Evolutionary conservation across 2,329 filamentous ascomycete species (phyloP).

Genomic region (Fusarium floridanum): DNA sequence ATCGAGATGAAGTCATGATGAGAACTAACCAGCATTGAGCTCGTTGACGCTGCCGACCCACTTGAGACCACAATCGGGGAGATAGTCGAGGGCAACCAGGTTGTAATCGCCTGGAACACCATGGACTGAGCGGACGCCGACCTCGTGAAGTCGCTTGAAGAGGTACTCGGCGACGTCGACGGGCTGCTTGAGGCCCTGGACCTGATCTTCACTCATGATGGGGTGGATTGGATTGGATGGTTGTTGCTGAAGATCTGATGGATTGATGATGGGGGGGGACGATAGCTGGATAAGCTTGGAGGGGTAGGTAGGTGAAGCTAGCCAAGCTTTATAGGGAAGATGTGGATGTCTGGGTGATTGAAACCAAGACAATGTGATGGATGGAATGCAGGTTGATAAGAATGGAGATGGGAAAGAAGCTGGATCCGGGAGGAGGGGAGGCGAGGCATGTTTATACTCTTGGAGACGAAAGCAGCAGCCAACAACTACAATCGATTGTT

Average conservation of each 20-base stretch:
- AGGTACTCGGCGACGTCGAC: conserved; percentile 76
- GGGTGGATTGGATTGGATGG: conserved; percentile 12
- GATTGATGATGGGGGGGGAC: not conserved
- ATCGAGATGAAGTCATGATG: conserved; percentile 28
- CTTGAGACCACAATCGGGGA: conserved; percentile 68
- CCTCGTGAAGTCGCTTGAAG: conserved; percentile 72
- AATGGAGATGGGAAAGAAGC: conserved; percentile 36
- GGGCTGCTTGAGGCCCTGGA: conserved; percentile 59
- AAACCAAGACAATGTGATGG: conserved; percentile 38
- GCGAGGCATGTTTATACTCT: conserved; percentile 43
- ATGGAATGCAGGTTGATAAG: conserved; percentile 34
- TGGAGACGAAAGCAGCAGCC: conserved; percentile 1
- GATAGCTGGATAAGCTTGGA: conserved; percentile 8
- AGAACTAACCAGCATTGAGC: conserved; percentile 73
- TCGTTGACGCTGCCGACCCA: conserved; percentile 81
- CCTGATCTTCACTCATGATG: conserved; percentile 44
- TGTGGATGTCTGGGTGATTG: conserved; percentile 26
- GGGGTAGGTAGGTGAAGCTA: conserved; percentile 15
- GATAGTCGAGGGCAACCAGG: conserved; percentile 75
- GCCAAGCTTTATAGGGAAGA: conserved; percentile 1
- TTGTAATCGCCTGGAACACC: conserved; percentile 83
- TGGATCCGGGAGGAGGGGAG: conserved; percentile 27
- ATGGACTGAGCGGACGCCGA: conserved; percentile 75
- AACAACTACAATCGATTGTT: not conserved
- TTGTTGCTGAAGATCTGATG: not conserved